Evolutionary conservation across 306 rosid genomes (phyloP).

Genomic region (Canavalia gladiata): DNA sequence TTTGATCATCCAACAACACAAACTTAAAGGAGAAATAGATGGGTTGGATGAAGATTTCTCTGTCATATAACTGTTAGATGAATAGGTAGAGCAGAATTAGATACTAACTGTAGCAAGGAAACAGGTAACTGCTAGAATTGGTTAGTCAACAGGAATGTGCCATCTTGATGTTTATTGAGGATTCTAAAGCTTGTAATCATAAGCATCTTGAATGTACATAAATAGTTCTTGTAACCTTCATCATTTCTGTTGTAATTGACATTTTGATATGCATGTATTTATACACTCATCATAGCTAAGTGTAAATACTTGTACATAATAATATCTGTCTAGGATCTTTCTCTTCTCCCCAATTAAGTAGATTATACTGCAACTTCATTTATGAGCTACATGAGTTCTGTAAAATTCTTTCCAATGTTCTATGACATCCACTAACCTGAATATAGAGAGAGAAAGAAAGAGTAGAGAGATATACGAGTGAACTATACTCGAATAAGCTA

Average conservation of each 20-base stretch:
- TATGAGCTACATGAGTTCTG: too few relatives aligned
- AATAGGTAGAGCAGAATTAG: constrained; percentile 24
- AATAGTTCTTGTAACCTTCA: background rate
- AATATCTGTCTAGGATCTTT: too few relatives aligned
- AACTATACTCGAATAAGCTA: too few relatives aligned
- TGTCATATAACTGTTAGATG: constrained; percentile 56
- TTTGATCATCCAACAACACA: constrained; percentile 83
- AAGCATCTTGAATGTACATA: background rate
- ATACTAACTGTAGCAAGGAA: constrained; percentile 45
- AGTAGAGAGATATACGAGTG: too few relatives aligned
- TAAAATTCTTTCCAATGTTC: too few relatives aligned
- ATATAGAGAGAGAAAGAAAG: too few relatives aligned
- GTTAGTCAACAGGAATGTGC: constrained; percentile 32
- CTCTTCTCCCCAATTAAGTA: too few relatives aligned
- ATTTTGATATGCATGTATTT: background rate
- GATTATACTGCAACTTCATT: too few relatives aligned
- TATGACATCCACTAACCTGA: too few relatives aligned
- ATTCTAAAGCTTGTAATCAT: background rate
- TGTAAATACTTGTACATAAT: background rate
- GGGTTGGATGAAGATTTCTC: constrained; percentile 86
- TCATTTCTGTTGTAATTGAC: background rate
- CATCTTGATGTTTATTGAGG: background rate
- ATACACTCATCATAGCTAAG: background rate
- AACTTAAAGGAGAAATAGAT: constrained; percentile 75
- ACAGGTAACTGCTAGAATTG: constrained; percentile 27